Conservation (phyloP, 164 flowering plant species). For the Litsea cubeba region DNA sequence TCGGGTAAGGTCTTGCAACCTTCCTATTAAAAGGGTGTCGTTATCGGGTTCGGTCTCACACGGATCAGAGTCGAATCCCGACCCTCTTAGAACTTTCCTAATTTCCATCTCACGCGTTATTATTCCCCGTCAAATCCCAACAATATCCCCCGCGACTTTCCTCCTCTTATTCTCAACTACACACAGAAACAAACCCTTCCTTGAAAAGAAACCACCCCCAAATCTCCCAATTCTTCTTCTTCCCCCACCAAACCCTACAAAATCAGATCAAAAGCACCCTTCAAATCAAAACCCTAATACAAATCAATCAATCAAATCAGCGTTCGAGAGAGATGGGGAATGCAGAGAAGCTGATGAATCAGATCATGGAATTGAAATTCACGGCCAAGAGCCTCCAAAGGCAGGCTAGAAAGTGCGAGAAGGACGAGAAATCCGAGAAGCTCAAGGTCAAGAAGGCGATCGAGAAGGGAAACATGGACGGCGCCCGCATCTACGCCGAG, state of each 20-base stretch:
- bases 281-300: too few species aligned
- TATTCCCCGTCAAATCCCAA: too few species aligned
- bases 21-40: too few species aligned
- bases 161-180: not conserved
- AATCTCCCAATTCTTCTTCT: too few species aligned
- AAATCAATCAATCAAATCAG: not conserved
- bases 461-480: slow-evolving; percentile 24
- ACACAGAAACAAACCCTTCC: not conserved
- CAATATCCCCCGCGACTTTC: too few species aligned
- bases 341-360: slow-evolving; percentile 21
- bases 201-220: not conserved
- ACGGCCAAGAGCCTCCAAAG: slow-evolving; percentile 16
- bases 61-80: too few species aligned
- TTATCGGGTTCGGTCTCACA: too few species aligned
- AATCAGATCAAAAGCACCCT: not conserved
- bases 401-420: slow-evolving; percentile 22
- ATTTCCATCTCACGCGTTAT: too few species aligned
- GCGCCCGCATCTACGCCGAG: slow-evolving; percentile 24
- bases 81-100: too few species aligned
- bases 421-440: slow-evolving; percentile 21
- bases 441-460: slow-evolving; percentile 25
- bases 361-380: slow-evolving; percentile 22
- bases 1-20: too few species aligned
- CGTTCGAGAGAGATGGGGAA: slow-evolving; percentile 11
- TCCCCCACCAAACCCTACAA: not conserved